These are phyloP conservation scores for Cruciata laevipes DNA, from an alignment of 257 asterid species.

Conservation along the genomic window DNA sequence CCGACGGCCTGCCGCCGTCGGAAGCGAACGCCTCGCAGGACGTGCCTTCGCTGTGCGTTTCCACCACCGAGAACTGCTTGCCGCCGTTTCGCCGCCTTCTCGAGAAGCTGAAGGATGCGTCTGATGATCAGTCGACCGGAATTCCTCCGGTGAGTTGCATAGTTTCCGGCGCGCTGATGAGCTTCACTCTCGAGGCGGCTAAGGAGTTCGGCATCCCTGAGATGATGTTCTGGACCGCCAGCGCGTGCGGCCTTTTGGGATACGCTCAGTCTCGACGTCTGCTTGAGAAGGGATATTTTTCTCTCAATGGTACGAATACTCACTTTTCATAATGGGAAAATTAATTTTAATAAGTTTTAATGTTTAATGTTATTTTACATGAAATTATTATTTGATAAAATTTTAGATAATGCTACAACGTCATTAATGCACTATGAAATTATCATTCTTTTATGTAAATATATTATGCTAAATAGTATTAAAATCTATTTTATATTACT, in stretches of 20 bases:
- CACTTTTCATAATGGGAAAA: too few species aligned
- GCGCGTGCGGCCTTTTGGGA: slow-evolving; percentile 49
- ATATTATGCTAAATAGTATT: too few species aligned
- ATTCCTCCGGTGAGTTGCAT: slow-evolving; percentile 36
- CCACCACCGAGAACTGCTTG: slow-evolving; percentile 33
- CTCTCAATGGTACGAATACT: neutral
- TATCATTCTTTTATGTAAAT: too few species aligned
- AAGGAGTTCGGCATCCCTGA: slow-evolving; percentile 40
- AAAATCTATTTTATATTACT: too few species aligned
- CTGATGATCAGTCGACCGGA: slow-evolving; percentile 12
- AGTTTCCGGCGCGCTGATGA: slow-evolving; percentile 45
- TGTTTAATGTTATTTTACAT: too few species aligned
- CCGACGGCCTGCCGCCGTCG: slow-evolving; percentile 24
- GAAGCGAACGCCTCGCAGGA: slow-evolving; percentile 16
- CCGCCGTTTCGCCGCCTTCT: slow-evolving; percentile 40
- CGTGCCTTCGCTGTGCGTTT: slow-evolving; percentile 30
- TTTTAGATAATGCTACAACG: too few species aligned
- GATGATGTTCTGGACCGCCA: slow-evolving; percentile 39
- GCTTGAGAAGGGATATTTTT: slow-evolving; percentile 27
- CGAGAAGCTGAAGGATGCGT: neutral
- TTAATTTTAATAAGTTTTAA: too few species aligned
- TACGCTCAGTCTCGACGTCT: slow-evolving; percentile 21
- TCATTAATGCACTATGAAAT: too few species aligned
- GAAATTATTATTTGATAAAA: too few species aligned
- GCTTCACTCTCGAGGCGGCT: slow-evolving; percentile 44